Evolutionary conservation across 192 early-diverging fungal species (phyloP), one percentile per base, ranked within the genome.

Genomic region (Allomyces javanicus): DNA sequence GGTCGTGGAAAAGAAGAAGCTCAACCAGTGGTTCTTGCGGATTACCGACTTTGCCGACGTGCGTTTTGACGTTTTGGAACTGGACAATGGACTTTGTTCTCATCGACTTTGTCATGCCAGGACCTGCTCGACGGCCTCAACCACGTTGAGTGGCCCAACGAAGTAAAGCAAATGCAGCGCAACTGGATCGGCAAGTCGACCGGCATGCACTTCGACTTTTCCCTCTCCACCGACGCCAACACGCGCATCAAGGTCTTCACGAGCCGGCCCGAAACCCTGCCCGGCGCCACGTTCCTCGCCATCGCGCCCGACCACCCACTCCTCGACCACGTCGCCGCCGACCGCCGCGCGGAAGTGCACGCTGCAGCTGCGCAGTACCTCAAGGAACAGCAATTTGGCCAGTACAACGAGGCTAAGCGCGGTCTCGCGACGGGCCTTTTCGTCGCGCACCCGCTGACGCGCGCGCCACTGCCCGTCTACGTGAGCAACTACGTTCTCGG

Each of bases 11-110:
- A 85, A 83, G 70, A 73, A 80, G 25, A 81, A 85, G 62, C 70
- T 97, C 21, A 85, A 85, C 63, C 94, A 97, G 78, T 97, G 93
- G 93, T 95, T 94, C 74, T 83, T 94, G 65, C 83, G 83, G 70
- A 94, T 93, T 22, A 91, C 92, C 0, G 81, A 79, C 23, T 93
- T 84, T 70, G 85, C 91, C 1, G 87, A 95, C 55, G 86, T 86
- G 72, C 64, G 68, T 63, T 44, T 43, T 10, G n/a, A n/a, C n/a
- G n/a, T 22, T 5, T 17, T 67, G 33, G 19, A 33, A 10, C 9
- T 25, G 24, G 17, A 58, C 23, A 61, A 62, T 62, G 24, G 11
- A 62, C 24, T 61, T 9, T 7, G 33, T 40, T 40, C 33, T 40
- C 33, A 40, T 40, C 33, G 9, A 40, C 33, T 7, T 24, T 55